These are phyloP conservation scores for Citrullus mucosospermus DNA, from an alignment of 306 rosid genomes.

Conservation along the genomic window DNA sequence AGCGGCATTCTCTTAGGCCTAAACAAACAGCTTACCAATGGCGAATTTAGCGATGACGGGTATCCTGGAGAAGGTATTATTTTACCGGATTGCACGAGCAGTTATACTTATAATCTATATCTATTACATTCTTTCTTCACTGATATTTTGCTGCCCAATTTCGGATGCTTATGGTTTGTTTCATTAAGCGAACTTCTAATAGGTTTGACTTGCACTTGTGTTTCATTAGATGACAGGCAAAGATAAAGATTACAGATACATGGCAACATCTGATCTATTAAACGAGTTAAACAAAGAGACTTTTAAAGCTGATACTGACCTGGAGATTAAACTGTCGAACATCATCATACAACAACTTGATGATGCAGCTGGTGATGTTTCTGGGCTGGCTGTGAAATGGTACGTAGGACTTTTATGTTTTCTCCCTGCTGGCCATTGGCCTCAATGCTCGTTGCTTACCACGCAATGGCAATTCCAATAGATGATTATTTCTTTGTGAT, in stretches of 20 bases:
- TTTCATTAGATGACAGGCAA: conserved; percentile 74
- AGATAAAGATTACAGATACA: conserved; percentile 87
- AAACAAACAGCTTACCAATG: conserved; percentile 19
- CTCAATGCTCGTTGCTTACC: background rate
- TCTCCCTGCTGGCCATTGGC: background rate
- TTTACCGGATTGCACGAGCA: background rate
- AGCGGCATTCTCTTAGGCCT: background rate
- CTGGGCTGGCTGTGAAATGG: conserved; percentile 94
- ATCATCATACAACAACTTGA: conserved; percentile 88
- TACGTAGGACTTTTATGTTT: conserved; percentile 5
- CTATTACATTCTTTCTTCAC: background rate
- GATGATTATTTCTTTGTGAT: background rate
- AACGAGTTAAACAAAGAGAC: conserved; percentile 54
- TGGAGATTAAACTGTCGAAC: conserved; percentile 52
- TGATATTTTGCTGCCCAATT: background rate
- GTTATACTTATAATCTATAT: background rate
- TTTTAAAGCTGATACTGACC: conserved; percentile 70
- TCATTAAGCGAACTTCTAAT: no score
- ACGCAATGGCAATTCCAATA: background rate
- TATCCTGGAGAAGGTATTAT: conserved; percentile 71
- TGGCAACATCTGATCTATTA: conserved; percentile 92
- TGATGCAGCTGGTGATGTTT: conserved; percentile 90
- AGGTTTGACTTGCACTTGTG: conserved; percentile 7
- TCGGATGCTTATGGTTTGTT: background rate
- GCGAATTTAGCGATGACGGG: conserved; percentile 61